phyloP scores from a whole-genome alignment of 176 grass and related monocot species.

The Microstegium vimineum region DNA sequence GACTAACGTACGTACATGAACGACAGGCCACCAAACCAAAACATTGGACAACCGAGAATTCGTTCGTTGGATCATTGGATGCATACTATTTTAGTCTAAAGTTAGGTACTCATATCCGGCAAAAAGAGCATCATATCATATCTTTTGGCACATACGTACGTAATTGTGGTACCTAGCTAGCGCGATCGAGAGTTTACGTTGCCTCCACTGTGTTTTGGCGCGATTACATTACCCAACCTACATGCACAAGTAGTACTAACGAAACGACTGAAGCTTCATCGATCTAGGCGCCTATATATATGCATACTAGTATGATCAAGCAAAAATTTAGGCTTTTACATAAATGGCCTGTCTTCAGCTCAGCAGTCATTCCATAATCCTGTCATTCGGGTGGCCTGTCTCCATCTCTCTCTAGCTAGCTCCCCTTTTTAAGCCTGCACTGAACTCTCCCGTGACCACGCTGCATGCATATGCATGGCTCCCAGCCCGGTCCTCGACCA shows the following conservation, averaged over 20 bases:
- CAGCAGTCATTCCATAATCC: neutral
- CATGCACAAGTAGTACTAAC: neutral
- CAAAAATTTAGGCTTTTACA: neutral
- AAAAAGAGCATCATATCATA: neutral
- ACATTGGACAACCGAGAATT: neutral
- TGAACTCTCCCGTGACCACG: neutral
- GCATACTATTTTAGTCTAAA: neutral
- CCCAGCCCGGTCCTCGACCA: neutral
- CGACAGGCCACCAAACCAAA: neutral
- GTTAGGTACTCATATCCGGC: neutral
- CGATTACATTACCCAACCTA: neutral
- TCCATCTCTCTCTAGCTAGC: neutral
- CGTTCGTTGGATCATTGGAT: neutral
- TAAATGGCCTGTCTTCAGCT: neutral
- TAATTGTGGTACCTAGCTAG: neutral
- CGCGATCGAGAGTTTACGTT: neutral
- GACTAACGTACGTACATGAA: neutral
- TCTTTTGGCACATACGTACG: neutral
- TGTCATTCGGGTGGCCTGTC: neutral
- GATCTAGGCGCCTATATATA: too few relatives aligned
- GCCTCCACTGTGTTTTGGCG: neutral
- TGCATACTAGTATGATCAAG: neutral
- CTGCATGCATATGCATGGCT: neutral
- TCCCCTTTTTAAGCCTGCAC: neutral
- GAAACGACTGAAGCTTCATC: neutral